Evolutionary conservation across 2,329 filamentous ascomycete genomes (phyloP), one percentile per base, ranked within the genome.

Genomic region (Pestalotiopsis sp.): DNA sequence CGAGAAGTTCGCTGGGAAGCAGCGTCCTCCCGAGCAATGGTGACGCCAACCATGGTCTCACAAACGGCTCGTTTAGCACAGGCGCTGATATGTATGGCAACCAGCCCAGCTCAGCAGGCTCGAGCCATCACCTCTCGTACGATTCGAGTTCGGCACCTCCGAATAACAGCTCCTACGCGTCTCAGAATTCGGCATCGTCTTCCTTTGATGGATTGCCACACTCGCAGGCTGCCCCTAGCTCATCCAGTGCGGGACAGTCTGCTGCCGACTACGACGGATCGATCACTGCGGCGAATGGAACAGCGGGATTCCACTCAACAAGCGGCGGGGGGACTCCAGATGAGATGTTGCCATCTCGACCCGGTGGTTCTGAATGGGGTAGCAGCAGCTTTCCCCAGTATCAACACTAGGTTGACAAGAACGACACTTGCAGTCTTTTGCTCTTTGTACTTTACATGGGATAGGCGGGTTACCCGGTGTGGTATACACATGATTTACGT

Each of bases 11-110:
- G 23, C 45, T 66, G 20, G 57, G 41, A 14, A 49, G 39, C n/a
- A 66, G 45, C 27, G 27, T 66, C 7, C 23, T 66, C 12, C 64
- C 64, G n/a, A 66, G 64, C 31, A 66, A 58, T 20, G 64, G 64
- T 14, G 52, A 49, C 25, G 41, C 27, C 17, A 58, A 49, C 49
- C 64, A 66, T 17, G 38, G 64, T 17, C 31, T 58, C 9, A 27
- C 23, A 11, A 56, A 31, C 25, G 52, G 64, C 41, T 66, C 64
- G 3, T 66, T 66, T 17, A 38, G 64, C 64, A 57, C 27, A 27
- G 20, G 17, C 14, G 41, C n/a, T 11, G 41, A 66, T 56, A 20
- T 66, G 9, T 66, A 49, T 45, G 64, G 52, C 13, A 23, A 20
- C 13, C 45, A 56, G 25, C 25, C 20, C 23, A 39, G 41, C 13